Conservation (phyloP, 805 yeast genomes). For the Cyberlindnera euphorbiiphila region DNA sequence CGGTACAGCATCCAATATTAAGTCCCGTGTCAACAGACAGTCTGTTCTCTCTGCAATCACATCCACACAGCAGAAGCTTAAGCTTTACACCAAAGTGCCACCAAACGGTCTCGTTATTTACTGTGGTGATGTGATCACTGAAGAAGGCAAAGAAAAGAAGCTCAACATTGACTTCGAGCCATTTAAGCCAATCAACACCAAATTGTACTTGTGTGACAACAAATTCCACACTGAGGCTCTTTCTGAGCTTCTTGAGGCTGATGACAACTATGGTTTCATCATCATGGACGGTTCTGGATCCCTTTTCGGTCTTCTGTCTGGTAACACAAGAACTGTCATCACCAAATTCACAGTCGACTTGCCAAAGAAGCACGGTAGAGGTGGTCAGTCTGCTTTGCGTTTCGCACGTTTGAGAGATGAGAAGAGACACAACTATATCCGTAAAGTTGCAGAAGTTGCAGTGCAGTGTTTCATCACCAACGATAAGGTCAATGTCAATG, state of each 20-base stretch:
- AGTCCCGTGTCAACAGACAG: slow-evolving; percentile 94
- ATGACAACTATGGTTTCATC: slow-evolving; percentile 95
- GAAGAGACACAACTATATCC: slow-evolving; percentile 96
- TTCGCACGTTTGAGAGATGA: slow-evolving; percentile 98
- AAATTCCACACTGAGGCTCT: slow-evolving; percentile 97
- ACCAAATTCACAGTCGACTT: slow-evolving; percentile 96
- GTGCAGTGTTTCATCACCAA: slow-evolving; percentile 94
- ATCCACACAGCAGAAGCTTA: slow-evolving; percentile 94
- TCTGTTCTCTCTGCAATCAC: slow-evolving; percentile 96
- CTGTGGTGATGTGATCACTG: slow-evolving; percentile 98
- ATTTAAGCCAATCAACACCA: slow-evolving; percentile 98
- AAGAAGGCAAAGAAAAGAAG: slow-evolving; percentile 96
- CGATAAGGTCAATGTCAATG: slow-evolving; percentile 92
- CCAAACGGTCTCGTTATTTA: slow-evolving; percentile 92
- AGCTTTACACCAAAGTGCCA: slow-evolving; percentile 85
- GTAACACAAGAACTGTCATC: slow-evolving; percentile 93
- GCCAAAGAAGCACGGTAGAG: slow-evolving; percentile 99
- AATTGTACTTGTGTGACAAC: slow-evolving; percentile 92
- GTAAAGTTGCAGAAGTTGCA: slow-evolving; percentile 97
- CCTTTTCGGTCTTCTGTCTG: slow-evolving; percentile 89
- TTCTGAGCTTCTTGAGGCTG: slow-evolving; percentile 89
- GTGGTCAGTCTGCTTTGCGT: slow-evolving; percentile 99
- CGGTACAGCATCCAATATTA: slow-evolving; percentile 97
- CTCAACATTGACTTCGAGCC: slow-evolving; percentile 97
- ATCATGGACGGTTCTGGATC: slow-evolving; percentile 99